Evolutionary conservation across 257 asterid genomes (phyloP).

Genomic region (Henckelia pumila): DNA sequence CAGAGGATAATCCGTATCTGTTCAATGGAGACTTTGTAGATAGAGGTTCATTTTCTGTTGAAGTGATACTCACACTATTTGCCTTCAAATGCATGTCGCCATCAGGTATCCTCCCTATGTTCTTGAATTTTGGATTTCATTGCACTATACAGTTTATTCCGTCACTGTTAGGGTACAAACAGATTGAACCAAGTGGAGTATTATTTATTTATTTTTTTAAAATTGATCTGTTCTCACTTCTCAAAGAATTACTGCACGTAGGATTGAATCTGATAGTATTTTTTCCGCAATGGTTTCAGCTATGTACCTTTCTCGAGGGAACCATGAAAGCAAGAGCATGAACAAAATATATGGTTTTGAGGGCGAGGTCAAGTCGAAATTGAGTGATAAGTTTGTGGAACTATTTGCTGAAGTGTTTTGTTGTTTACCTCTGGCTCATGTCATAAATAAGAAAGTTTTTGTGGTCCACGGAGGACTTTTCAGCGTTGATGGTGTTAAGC

Average conservation of each 20-base stretch:
- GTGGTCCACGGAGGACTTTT: constrained; percentile 99
- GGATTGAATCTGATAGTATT: constrained; percentile 24
- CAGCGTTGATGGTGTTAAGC: constrained; percentile 96
- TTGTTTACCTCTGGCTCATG: constrained; percentile 92
- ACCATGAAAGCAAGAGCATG: constrained; percentile 99
- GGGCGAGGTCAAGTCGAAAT: constrained; percentile 96
- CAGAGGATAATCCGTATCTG: constrained; percentile 95
- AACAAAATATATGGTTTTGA: constrained; percentile 98
- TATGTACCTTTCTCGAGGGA: constrained; percentile 87
- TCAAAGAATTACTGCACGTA: background rate
- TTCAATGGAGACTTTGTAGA: constrained; percentile 99
- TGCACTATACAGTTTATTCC: background rate
- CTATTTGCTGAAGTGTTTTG: constrained; percentile 98
- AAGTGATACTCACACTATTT: constrained; percentile 52
- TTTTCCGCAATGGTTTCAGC: constrained; percentile 50
- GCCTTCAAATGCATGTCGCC: constrained; percentile 99
- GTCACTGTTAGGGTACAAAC: background rate
- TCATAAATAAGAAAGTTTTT: constrained; percentile 72
- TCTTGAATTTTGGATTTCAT: constrained; percentile 3
- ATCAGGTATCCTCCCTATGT: constrained; percentile 54
- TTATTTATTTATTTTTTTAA: too few species aligned
- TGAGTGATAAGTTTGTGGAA: constrained; percentile 83
- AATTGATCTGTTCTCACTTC: background rate
- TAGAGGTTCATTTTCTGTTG: constrained; percentile 93
- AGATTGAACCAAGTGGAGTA: background rate